A percentile compares a stretch with the other conserved stretches of the same genome.
These are phyloP conservation scores for Eutrema japonicum DNA, from an alignment of 345 rosid species.

Conservation along the genomic window DNA sequence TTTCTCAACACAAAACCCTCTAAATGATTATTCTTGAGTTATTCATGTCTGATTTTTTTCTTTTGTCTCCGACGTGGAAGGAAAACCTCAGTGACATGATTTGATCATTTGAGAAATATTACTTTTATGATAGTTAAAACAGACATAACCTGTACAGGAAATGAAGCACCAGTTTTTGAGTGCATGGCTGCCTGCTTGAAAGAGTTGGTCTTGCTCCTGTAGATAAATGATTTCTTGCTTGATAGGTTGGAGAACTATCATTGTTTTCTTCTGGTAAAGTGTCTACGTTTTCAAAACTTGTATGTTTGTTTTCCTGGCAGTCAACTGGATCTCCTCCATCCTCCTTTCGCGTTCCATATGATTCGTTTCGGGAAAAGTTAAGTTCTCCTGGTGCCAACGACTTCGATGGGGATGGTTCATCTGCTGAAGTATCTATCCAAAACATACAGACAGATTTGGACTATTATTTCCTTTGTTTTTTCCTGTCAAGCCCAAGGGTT, in stretches of 20 bases:
- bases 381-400: constrained; percentile 44
- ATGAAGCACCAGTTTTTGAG: neutral
- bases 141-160: neutral
- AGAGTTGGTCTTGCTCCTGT: constrained; percentile 9
- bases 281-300: neutral
- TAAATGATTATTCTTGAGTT: too few relatives aligned
- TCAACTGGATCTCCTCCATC: constrained; percentile 91
- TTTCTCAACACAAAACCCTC: too few relatives aligned
- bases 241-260: neutral
- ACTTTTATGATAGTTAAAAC: neutral
- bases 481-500: constrained; percentile 77
- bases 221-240: constrained; percentile 10
- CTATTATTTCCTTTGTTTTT: constrained; percentile 81
- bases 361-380: constrained; percentile 65
- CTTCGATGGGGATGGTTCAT: constrained; percentile 40
- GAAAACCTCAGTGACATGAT: neutral
- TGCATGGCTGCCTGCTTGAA: constrained; percentile 15
- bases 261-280: neutral
- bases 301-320: constrained; percentile 56
- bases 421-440: constrained; percentile 46
- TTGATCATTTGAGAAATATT: neutral
- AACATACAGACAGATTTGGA: constrained; percentile 65
- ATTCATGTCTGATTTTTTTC: neutral
- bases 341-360: constrained; percentile 74
- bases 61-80: neutral